Conservation (phyloP, 106 monocot genomes). For the Gastrodia elata region DNA sequence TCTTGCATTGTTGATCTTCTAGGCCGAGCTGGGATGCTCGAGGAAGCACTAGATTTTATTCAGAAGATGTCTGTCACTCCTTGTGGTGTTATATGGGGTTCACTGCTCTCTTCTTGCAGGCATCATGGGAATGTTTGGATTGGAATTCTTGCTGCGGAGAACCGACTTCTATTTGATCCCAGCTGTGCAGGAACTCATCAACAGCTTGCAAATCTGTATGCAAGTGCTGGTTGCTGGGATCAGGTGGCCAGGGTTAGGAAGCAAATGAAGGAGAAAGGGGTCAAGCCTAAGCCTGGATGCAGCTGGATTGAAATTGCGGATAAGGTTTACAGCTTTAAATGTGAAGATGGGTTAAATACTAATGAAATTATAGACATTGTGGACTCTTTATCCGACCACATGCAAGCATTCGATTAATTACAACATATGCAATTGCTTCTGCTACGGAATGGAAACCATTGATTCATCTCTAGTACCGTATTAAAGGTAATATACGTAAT, state of each 20-base stretch:
- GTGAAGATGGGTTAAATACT: constrained; percentile 29
- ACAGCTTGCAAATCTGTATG: constrained; percentile 46
- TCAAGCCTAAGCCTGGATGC: constrained; percentile 34
- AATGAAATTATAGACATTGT: constrained; percentile 24
- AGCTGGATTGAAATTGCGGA: constrained; percentile 56
- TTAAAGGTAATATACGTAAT: no score
- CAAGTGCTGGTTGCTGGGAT: constrained; percentile 25
- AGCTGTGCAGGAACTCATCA: constrained; percentile 40
- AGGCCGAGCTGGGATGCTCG: constrained; percentile 40
- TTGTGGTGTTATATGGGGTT: constrained; percentile 47
- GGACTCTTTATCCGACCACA: constrained; percentile 27
- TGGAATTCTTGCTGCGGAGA: constrained; percentile 50
- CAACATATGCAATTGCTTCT: background rate
- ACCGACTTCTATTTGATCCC: constrained; percentile 33
- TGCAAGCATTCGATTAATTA: constrained; percentile 8
- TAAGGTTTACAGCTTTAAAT: constrained; percentile 28
- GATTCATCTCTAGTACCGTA: no score
- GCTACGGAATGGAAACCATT: background rate
- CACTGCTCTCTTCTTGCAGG: constrained; percentile 35
- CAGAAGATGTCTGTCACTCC: constrained; percentile 35
- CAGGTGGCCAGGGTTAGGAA: constrained; percentile 35
- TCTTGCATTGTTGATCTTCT: constrained; percentile 49
- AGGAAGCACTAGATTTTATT: constrained; percentile 35
- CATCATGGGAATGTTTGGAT: constrained; percentile 37
- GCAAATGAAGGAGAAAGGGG: constrained; percentile 36